Evolutionary conservation across 208 protist species (phyloP).

Genomic region (Giardia muris): DNA sequence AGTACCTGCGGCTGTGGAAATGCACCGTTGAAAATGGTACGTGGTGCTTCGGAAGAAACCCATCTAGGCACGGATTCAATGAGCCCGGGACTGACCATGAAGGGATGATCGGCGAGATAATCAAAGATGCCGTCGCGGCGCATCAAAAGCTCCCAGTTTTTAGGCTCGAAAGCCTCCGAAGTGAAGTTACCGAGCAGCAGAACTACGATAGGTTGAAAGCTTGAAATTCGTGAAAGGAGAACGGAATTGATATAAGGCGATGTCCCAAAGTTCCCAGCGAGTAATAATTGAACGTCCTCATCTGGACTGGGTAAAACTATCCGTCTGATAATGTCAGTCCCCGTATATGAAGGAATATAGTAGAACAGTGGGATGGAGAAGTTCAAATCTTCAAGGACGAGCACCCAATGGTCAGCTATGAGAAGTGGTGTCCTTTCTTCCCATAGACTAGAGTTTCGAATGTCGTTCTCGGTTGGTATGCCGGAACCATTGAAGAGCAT

Average conservation of each 20-base stretch:
- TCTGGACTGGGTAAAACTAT: neutral
- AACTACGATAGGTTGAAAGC: neutral
- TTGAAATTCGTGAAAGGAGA: neutral
- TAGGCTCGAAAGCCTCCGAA: neutral
- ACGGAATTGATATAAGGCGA: neutral
- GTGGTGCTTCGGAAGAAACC: too few relatives aligned
- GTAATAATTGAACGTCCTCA: neutral
- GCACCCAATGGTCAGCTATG: neutral
- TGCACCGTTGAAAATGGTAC: too few relatives aligned
- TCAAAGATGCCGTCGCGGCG: neutral
- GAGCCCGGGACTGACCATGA: neutral
- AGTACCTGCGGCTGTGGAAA: too few relatives aligned
- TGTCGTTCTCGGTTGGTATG: neutral
- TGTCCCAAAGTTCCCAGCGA: neutral
- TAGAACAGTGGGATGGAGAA: neutral
- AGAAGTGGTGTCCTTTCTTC: neutral
- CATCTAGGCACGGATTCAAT: too few relatives aligned
- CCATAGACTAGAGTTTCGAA: neutral
- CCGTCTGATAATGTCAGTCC: neutral
- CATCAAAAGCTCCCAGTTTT: neutral
- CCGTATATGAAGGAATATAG: neutral
- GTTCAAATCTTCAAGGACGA: neutral
- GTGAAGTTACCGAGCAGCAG: neutral
- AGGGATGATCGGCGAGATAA: neutral
- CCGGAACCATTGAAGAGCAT: neutral